A percentile compares a stretch with the other conserved stretches of the same genome.
phyloP scores from a whole-genome alignment of 495 filamentous ascomycete genomes.

The Barbatosphaeria neglecta region DNA sequence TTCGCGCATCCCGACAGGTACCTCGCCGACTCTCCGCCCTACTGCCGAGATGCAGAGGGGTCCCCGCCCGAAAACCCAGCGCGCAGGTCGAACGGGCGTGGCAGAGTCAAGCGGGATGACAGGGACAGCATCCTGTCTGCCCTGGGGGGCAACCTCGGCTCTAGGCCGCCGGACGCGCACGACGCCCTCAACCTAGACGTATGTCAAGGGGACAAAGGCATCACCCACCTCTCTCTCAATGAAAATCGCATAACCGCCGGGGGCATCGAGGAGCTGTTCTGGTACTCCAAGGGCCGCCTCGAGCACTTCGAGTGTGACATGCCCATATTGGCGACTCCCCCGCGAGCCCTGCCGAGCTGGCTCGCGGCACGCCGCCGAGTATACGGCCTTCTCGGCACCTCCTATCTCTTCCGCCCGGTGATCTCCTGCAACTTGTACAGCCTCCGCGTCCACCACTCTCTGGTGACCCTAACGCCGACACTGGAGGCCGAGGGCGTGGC shows the following conservation, averaged over 20 bases:
- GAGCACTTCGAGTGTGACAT: conserved; percentile 33
- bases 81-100: conserved; percentile 20
- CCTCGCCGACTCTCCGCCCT: conserved; percentile 27
- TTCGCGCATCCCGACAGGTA: conserved; percentile 24
- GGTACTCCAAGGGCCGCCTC: conserved; percentile 20
- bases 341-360: conserved; percentile 2
- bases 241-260: conserved; percentile 19
- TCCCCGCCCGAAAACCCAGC: conserved; percentile 5
- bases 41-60: conserved; percentile 8
- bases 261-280: conserved; percentile 19
- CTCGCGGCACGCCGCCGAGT: conserved; percentile 5
- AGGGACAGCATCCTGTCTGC: conserved; percentile 14
- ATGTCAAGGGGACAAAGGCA: conserved; percentile 11
- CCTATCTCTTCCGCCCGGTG: conserved; percentile 32
- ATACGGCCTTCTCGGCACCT: conserved; percentile 19
- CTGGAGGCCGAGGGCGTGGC: conserved; percentile 12
- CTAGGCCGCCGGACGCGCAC: neutral
- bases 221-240: conserved; percentile 33
- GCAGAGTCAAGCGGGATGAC: conserved; percentile 15
- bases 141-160: conserved; percentile 10
- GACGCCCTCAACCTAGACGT: conserved; percentile 3
- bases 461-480: conserved; percentile 30
- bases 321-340: conserved; percentile 5
- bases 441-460: conserved; percentile 34
- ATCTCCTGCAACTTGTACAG: conserved; percentile 30